Evolutionary conservation across 2,329 filamentous ascomycete species (phyloP), one percentile per base, ranked within the genome.

Genomic region (Xylariaceae sp.): DNA sequence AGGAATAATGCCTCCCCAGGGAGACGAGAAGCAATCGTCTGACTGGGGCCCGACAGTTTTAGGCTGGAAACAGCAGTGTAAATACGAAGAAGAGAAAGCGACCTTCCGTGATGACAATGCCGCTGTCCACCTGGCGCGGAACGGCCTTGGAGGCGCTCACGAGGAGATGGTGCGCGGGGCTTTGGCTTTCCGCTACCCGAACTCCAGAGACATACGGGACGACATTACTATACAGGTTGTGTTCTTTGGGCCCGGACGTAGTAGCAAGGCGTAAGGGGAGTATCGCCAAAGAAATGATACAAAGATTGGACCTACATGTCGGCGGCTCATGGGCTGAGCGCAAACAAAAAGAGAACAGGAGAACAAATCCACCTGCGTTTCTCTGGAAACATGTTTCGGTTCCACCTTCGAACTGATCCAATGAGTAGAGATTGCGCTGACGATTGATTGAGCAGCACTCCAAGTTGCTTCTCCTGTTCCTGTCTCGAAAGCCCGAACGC

Each of bases 201-300:
- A 86, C 60, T 87, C 86, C 38, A 76, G 89, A 56, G 64, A 66
- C 44, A 66, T 71, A 42, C 82, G 88, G 59, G 90, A 94, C 62
- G 90, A 94, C 66, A 77, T 93, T 49, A 94, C 90, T 0, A 87
- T 94, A 14, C 88, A 94, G 70, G 89, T 95, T 31, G 87, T 93
- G 54, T 93, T 94, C 74, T 90, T 90, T 59, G 83, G 50, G 9
- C 84, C 58, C n/a, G 22, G 7, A 4, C 4, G 22, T 7, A 48
- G 33, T 18, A 33, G 22, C 18, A 31, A 44, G 17, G 31, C 42
- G 7, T 44, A 28, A 31, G 22, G 36, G 16, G 10, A 17, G 36
- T 39, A 39, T 33, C 33, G 28, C n/a, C 14, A 11, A 51, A 36
- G 50, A 41, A 44, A 22, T n/a, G 41, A 33, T 14, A 42, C 17